Evolutionary conservation across 73 alveolate species (phyloP).

Genomic region (Stentor coeruleus): DNA sequence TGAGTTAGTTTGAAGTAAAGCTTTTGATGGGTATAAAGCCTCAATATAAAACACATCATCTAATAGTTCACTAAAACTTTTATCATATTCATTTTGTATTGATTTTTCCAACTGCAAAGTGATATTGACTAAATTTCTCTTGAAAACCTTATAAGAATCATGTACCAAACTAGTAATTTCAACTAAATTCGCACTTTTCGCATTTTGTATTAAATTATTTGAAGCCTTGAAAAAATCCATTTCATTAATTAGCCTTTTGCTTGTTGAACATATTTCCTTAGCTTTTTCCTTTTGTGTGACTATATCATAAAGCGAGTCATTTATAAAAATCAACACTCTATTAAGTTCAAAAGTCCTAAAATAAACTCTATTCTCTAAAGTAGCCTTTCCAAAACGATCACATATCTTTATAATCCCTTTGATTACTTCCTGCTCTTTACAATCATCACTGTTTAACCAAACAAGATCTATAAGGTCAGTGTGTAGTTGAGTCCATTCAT

Average conservation of each 20-base stretch:
- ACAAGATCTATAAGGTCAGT: neutral
- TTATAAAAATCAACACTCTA: neutral
- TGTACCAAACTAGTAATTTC: neutral
- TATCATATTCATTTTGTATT: neutral
- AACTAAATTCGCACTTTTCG: neutral
- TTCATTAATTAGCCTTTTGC: neutral
- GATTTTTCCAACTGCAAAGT: neutral
- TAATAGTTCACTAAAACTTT: neutral
- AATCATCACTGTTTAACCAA: neutral
- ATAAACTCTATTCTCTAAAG: too few relatives aligned
- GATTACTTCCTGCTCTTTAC: neutral
- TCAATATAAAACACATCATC: neutral
- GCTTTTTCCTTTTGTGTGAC: neutral
- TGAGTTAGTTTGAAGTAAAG: too few relatives aligned
- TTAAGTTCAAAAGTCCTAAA: neutral
- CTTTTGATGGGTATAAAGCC: neutral
- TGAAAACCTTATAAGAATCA: neutral
- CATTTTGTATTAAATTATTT: neutral
- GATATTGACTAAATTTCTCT: neutral
- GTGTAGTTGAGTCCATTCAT: neutral
- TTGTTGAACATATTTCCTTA: neutral
- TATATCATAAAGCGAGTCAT: neutral
- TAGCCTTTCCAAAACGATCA: neutral
- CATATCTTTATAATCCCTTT: neutral
- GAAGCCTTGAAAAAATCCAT: neutral